Conservation (phyloP, 768 basidiomycete species). For the Tephrocybe rancida region DNA sequence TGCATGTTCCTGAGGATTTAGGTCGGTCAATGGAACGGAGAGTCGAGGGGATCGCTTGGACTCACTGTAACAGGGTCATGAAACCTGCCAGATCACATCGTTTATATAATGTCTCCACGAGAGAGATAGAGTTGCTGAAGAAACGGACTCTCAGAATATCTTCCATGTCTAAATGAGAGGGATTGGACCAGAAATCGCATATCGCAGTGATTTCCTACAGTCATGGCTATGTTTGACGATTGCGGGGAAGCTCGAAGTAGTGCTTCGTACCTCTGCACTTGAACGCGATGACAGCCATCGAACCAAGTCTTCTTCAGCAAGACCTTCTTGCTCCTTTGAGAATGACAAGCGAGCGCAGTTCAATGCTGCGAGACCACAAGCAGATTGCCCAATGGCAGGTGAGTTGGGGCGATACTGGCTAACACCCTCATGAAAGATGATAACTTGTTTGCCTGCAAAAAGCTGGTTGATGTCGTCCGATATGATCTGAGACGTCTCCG, state of each 20-base stretch:
- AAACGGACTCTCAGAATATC: slow-evolving; percentile 51
- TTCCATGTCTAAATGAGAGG: slow-evolving; percentile 58
- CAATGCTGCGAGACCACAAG: slow-evolving; percentile 69
- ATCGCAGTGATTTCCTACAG: slow-evolving; percentile 58
- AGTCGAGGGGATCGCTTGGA: slow-evolving; percentile 16
- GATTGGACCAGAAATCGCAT: slow-evolving; percentile 55
- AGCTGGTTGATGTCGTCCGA: slow-evolving; percentile 15
- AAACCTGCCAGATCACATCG: slow-evolving; percentile 32
- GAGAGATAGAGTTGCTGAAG: slow-evolving; percentile 43
- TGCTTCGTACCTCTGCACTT: slow-evolving; percentile 34
- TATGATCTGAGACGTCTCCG: not conserved
- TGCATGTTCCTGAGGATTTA: slow-evolving; percentile 25
- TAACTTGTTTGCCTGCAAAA: slow-evolving; percentile 31
- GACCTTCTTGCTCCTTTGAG: slow-evolving; percentile 30
- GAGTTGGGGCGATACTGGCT: slow-evolving; percentile 57
- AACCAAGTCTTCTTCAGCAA: slow-evolving; percentile 32
- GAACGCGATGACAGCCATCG: slow-evolving; percentile 31
- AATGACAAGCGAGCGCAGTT: slow-evolving; percentile 62
- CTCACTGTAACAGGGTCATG: slow-evolving; percentile 30
- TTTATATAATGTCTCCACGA: slow-evolving; percentile 35
- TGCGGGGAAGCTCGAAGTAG: not conserved
- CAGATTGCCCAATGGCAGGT: slow-evolving; percentile 35
- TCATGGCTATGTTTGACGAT: not conserved
- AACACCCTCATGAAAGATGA: slow-evolving; percentile 50
- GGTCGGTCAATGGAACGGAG: not conserved